Conservation (phyloP, 768 basidiomycete genomes). For the Suillus subalutaceus region DNA sequence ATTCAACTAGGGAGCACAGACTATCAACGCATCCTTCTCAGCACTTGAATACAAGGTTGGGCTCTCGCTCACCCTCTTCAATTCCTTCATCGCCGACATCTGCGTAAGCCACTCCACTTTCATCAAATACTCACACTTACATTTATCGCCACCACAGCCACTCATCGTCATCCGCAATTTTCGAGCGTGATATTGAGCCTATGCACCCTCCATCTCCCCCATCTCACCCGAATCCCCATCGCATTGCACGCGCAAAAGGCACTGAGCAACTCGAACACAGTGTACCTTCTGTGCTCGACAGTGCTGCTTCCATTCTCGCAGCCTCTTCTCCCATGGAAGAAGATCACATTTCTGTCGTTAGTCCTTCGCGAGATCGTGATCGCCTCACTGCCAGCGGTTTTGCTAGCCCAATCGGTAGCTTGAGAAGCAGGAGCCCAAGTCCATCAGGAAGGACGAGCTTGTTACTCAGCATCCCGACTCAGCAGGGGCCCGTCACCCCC, state of each 20-base stretch:
- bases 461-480: conserved; percentile 48
- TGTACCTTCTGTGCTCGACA: conserved; percentile 86
- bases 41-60: conserved; percentile 52
- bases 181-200: conserved; percentile 89
- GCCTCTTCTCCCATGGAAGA: conserved; percentile 46
- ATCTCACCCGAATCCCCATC: conserved; percentile 63
- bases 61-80: conserved; percentile 69
- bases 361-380: conserved; percentile 45
- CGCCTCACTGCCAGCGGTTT: conserved; percentile 51
- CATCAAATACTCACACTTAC: conserved; percentile 14
- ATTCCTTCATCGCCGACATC: conserved; percentile 83
- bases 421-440: conserved; percentile 71
- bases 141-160: conserved; percentile 33
- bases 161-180: conserved; percentile 88
- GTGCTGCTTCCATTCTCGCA: conserved; percentile 74
- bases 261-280: conserved; percentile 76
- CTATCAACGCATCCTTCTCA: conserved; percentile 51
- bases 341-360: conserved; percentile 64
- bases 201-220: conserved; percentile 38
- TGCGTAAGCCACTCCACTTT: conserved; percentile 46
- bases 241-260: conserved; percentile 69
- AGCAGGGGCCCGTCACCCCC: conserved; percentile 23
- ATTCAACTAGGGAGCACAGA: conserved; percentile 38
- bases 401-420: conserved; percentile 61
- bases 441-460: conserved; percentile 52